phyloP scores from a whole-genome alignment of 2,329 filamentous ascomycete genomes.

The Trichoderma arundinaceum region DNA sequence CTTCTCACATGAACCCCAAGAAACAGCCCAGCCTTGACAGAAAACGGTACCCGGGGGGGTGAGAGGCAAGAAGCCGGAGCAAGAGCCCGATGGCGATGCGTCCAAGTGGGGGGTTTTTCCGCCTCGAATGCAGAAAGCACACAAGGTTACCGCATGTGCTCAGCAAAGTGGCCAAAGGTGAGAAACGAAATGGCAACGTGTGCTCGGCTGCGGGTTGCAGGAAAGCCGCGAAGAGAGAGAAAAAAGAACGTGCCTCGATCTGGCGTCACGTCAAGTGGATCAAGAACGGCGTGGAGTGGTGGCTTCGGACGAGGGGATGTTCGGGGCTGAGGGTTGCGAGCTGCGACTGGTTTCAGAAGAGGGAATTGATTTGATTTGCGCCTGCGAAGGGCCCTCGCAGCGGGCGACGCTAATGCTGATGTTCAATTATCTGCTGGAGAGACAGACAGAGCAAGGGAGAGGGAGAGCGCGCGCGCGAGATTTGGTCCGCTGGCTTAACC shows the following conservation, averaged over 20 bases:
- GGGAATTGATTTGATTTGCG: conserved; percentile 15
- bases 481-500: neutral
- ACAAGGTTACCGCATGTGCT: conserved; percentile 22
- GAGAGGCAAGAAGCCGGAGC: neutral
- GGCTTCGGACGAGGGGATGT: conserved; percentile 38
- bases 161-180: conserved; percentile 1
- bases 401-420: conserved; percentile 17
- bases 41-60: conserved; percentile 8
- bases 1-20: conserved; percentile 11
- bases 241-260: conserved; percentile 19
- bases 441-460: neutral
- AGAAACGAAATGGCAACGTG: conserved; percentile 28
- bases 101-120: conserved; percentile 14
- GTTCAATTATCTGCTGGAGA: neutral
- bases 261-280: conserved; percentile 30
- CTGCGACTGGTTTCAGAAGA: neutral
- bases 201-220: conserved; percentile 27
- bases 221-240: neutral
- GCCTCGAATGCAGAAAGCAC: conserved; percentile 2
- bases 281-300: conserved; percentile 24
- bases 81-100: neutral
- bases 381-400: neutral
- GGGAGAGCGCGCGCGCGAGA: neutral
- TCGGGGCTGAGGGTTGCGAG: conserved; percentile 32
- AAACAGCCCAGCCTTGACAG: neutral